Evolutionary conservation across 805 yeast species (phyloP).

Genomic region (Metahyphopichia silvanorum): DNA sequence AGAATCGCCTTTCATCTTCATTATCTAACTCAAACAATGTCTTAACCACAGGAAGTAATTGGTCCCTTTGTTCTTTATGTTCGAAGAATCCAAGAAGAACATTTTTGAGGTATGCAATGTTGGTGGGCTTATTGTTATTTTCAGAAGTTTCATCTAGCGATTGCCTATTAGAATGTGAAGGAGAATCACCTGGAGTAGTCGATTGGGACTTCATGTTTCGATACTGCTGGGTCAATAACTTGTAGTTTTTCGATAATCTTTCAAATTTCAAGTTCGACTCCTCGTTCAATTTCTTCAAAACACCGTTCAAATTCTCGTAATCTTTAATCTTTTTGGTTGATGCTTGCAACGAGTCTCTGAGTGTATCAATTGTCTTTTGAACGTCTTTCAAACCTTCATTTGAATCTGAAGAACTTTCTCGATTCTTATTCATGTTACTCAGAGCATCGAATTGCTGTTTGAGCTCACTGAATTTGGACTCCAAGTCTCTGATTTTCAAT

Average conservation of each 20-base stretch:
- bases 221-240: constrained; percentile 57
- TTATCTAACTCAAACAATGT: constrained; percentile 66
- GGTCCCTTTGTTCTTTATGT: constrained; percentile 86
- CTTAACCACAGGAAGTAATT: constrained; percentile 80
- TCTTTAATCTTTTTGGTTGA: constrained; percentile 54
- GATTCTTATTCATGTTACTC: constrained; percentile 13
- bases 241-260: constrained; percentile 67
- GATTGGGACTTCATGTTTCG: constrained; percentile 37
- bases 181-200: constrained; percentile 5
- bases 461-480: constrained; percentile 23
- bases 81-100: constrained; percentile 89
- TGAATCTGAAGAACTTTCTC: constrained; percentile 13
- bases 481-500: constrained; percentile 39
- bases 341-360: constrained; percentile 52
- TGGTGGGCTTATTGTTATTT: constrained; percentile 7
- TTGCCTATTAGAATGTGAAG: constrained; percentile 6
- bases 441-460: constrained; percentile 23
- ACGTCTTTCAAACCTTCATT: constrained; percentile 15
- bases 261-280: constrained; percentile 68
- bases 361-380: constrained; percentile 32
- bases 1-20: constrained; percentile 71
- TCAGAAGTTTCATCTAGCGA: constrained; percentile 12
- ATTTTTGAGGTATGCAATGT: constrained; percentile 76
- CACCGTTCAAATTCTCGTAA: constrained; percentile 48
- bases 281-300: constrained; percentile 60